Base-by-base conservation (phyloP, 768 basidiomycete genomes). In the Botryobasidium botryosum region DNA sequence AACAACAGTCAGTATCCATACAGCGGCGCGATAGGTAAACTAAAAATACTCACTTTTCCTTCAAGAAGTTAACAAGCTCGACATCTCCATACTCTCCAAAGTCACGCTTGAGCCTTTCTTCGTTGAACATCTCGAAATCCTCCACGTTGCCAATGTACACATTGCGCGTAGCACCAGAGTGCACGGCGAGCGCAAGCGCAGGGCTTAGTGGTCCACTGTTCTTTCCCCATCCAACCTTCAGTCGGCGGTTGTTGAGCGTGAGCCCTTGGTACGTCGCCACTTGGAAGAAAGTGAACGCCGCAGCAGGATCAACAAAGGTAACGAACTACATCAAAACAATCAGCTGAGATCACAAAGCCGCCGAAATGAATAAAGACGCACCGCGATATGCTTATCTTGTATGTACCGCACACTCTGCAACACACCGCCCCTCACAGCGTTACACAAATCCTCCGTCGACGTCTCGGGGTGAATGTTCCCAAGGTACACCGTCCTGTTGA, bases 191-290 rank as follows among this genome's bases (percentile, higher is more conserved):
- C 24, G 86, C 81, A 31, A 94, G 69, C 2, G 77, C 72, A 13
- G 90, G 81, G 15, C 79, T 72, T 13, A 92, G 68, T 15, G 88
- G 80, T 4, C 88, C 90, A 13, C 86, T 79, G 56, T 84, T 84
- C 71, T 92, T 97, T 47, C 92, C 92, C 94, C 92, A 99, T 38
- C 92, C 91, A 53, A 96, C 77, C 68, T 96, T 97, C 50, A 97
- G 72, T 23, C 90, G 77, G 35, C 91, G 79, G 61, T 88, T 86
- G 67, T 88, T 91, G 47, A 97, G 68, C 20, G 80, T 86, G 45
- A 99, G 67, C 5, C 91, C 90, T 52, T 88, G 81, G 57, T 77
- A 81, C 1, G 79, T 77, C 13, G 92, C 88, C 29, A 87, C 79
- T 56, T 92, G 84, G 74, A 76, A 90, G 70, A 99, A 96, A 7